A percentile compares a stretch with the other conserved stretches of the same genome.
These are phyloP conservation scores for Alternaria solani DNA, from an alignment of 2,329 filamentous ascomycete species.

Conservation along the genomic window DNA sequence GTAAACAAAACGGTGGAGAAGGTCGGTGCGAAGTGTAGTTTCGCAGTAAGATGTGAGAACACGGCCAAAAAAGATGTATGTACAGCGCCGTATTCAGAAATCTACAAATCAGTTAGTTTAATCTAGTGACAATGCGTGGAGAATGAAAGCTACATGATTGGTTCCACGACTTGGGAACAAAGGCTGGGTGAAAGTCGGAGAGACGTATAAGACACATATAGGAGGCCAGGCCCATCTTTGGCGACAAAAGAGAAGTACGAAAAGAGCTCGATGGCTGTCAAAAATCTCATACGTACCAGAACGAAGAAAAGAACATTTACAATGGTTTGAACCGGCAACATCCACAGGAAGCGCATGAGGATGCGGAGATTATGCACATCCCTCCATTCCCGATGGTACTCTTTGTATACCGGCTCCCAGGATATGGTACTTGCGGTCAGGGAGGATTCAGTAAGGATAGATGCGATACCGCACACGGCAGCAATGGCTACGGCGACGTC, in stretches of 20 bases:
- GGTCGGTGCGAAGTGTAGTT: conserved; percentile 32
- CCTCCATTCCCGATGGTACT: conserved; percentile 39
- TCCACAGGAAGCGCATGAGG: conserved; percentile 37
- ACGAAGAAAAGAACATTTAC: conserved; percentile 42
- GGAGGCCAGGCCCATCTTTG: not conserved
- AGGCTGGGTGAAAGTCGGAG: not conserved
- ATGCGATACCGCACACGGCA: conserved; percentile 38
- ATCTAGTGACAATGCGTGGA: not conserved
- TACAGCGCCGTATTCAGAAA: conserved; percentile 39
- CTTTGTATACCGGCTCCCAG: conserved; percentile 38
- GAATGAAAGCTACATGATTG: not conserved
- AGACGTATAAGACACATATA: not conserved
- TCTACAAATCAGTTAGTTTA: conserved; percentile 26
- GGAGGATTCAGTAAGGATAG: conserved; percentile 40
- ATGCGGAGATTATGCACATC: conserved; percentile 36
- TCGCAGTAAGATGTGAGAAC: conserved; percentile 40
- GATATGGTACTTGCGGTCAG: conserved; percentile 34
- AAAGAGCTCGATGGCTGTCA: not conserved
- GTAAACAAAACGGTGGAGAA: conserved; percentile 42
- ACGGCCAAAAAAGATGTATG: conserved; percentile 39
- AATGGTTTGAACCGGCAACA: conserved; percentile 34
- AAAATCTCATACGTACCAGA: conserved; percentile 33
- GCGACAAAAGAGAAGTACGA: not conserved
- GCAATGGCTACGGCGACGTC: conserved; percentile 40
- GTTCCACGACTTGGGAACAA: not conserved